Evolutionary conservation across 108 stramenopile genomes (phyloP).

Genomic region (Pseudonitzschia delicatissima): DNA sequence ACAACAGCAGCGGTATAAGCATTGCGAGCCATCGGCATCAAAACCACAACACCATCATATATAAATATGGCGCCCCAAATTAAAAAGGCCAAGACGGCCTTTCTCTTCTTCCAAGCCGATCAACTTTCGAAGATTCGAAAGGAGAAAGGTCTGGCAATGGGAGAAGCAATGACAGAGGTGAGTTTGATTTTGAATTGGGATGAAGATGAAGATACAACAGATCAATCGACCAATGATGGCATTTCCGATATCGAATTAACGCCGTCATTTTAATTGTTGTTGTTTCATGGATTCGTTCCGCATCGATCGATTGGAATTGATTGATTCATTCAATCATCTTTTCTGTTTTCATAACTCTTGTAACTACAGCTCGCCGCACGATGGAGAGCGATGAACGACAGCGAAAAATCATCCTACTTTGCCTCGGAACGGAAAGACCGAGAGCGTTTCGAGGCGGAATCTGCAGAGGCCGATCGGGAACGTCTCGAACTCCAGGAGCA

Average conservation of each 20-base stretch:
- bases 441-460: conserved; percentile 66
- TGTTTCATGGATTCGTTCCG: no score
- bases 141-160: conserved; percentile 63
- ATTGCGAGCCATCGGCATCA: background rate
- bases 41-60: background rate
- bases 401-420: conserved; percentile 42
- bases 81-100: conserved; percentile 76
- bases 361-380: conserved; percentile 50
- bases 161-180: conserved; percentile 81
- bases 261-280: no score
- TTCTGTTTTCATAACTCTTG: no score
- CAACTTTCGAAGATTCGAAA: conserved; percentile 61
- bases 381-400: conserved; percentile 63
- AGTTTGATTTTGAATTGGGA: conserved; percentile 9
- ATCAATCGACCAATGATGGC: background rate
- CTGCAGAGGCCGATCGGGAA: conserved; percentile 61
- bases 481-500: conserved; percentile 54
- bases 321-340: no score
- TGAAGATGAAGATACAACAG: background rate
- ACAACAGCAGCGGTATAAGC: background rate
- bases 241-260: background rate
- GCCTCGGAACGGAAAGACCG: conserved; percentile 65
- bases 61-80: conserved; percentile 41
- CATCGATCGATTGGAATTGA: background rate
- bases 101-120: conserved; percentile 74